Evolutionary conservation across 768 basidiomycete genomes (phyloP), one percentile per base, ranked within the genome.

Genomic region (Suillus bovinus): DNA sequence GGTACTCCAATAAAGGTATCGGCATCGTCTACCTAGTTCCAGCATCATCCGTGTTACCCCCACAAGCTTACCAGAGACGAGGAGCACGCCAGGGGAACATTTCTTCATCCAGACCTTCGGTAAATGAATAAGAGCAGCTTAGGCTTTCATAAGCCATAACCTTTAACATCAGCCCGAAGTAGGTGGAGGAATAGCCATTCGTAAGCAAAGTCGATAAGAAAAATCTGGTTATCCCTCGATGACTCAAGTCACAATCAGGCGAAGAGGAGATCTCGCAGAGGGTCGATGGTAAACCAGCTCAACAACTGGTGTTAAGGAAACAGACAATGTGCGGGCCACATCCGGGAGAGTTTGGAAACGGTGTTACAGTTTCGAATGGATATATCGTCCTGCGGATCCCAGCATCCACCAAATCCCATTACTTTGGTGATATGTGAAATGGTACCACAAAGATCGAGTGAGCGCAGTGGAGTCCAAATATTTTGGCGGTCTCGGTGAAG

Each of bases 71-170:
- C 4, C 16, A 27, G 16, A 29, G 49, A 29, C 4, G 27, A 50
- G 49, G 47, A 16, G 14, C 27, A 47, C 24, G 8, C 16, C 17
- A 29, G 16, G 17, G 49, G 9, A 29, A 50, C 9, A 44, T 44
- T n/a, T 44, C 10, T 17, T 27, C 24, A 27, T 27, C 24, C 24
- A 49, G 47, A 49, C 29, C 29, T 29, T 52, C 69, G 69, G 68
- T 67, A 31, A 68, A 66, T 38, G 11, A 57, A n/a, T 16, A 47
- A n/a, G 60, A 72, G 66, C 66, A 66, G 69, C 72, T 64, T 34
- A 16, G 20, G 50, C 49, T 34, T 10, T 4, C 55, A 2, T 7
- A 16, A 53, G 60, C 14, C 14, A 36, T 41, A 41, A 41, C 29
- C 10, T 33, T 38, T n/a, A 38, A 41, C 9, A 49, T 49, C 27